phyloP scores from a whole-genome alignment of 345 rosid genomes.

The Sonneratia caseolaris region DNA sequence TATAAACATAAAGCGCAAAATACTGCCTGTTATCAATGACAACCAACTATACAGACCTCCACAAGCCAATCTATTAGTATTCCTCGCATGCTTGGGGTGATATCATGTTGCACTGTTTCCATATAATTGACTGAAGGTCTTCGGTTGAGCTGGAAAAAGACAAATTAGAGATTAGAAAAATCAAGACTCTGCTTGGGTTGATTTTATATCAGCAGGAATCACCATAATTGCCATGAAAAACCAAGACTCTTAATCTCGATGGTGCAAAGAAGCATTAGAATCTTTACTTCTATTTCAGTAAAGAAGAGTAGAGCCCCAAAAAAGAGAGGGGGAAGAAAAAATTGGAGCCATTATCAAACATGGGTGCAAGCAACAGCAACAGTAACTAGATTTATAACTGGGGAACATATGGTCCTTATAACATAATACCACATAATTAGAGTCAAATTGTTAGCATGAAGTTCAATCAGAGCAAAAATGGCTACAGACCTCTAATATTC shows the following conservation, averaged over 20 bases:
- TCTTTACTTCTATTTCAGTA: neutral
- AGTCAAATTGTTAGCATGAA: neutral
- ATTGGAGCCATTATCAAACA: neutral
- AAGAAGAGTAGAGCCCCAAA: neutral
- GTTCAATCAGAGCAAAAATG: conserved; percentile 5
- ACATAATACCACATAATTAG: neutral
- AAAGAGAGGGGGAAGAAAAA: too few species aligned
- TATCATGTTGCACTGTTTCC: conserved; percentile 65
- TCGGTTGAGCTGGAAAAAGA: conserved; percentile 51
- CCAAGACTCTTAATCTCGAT: neutral
- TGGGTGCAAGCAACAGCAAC: neutral
- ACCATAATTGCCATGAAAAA: neutral
- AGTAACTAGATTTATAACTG: neutral
- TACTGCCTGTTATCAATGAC: neutral
- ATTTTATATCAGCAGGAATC: neutral
- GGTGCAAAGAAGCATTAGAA: too few species aligned
- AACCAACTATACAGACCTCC: conserved; percentile 44
- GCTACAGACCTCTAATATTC: conserved; percentile 64
- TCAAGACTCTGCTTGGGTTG: neutral
- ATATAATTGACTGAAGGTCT: conserved; percentile 67
- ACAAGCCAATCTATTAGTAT: conserved; percentile 90
- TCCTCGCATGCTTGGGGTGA: conserved; percentile 65
- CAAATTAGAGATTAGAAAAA: conserved; percentile 7
- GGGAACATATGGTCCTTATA: neutral
- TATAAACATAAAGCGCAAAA: neutral